Conservation (phyloP, 345 rosid genomes). For the Sisymbrium altissimum region DNA sequence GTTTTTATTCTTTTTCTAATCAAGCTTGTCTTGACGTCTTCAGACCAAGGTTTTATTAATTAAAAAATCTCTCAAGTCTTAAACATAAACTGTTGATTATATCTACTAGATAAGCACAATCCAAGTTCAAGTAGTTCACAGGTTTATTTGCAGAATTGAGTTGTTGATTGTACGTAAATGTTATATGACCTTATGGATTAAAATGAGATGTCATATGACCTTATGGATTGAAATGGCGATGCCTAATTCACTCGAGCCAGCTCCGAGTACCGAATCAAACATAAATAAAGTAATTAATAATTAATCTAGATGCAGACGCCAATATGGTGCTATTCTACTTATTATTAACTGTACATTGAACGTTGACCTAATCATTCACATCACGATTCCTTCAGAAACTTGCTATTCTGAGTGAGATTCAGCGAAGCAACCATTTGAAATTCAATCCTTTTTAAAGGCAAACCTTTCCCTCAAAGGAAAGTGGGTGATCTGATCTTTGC, state of each 20-base stretch:
- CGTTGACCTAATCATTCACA: constrained; percentile 1
- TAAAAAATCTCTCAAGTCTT: too few relatives aligned
- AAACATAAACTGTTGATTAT: too few relatives aligned
- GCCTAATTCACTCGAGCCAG: neutral
- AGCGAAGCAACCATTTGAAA: neutral
- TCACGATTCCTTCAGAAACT: neutral
- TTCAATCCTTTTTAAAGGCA: neutral
- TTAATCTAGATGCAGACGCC: neutral
- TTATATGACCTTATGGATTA: neutral
- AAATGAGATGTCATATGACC: neutral
- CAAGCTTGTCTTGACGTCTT: too few relatives aligned
- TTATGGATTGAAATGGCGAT: neutral
- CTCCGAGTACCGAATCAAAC: neutral
- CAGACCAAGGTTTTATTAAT: too few relatives aligned
- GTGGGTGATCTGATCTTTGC: constrained; percentile 20
- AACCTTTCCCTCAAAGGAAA: constrained; percentile 18
- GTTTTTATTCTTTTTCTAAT: neutral
- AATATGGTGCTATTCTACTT: neutral
- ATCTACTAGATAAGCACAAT: too few relatives aligned
- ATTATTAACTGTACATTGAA: neutral
- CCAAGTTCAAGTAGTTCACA: neutral
- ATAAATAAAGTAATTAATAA: neutral
- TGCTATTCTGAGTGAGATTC: constrained; percentile 20
- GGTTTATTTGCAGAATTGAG: neutral
- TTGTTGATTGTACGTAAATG: neutral